Conservation (phyloP, 1,284 basidiomycete genomes). For the Microbotryum violaceum region DNA sequence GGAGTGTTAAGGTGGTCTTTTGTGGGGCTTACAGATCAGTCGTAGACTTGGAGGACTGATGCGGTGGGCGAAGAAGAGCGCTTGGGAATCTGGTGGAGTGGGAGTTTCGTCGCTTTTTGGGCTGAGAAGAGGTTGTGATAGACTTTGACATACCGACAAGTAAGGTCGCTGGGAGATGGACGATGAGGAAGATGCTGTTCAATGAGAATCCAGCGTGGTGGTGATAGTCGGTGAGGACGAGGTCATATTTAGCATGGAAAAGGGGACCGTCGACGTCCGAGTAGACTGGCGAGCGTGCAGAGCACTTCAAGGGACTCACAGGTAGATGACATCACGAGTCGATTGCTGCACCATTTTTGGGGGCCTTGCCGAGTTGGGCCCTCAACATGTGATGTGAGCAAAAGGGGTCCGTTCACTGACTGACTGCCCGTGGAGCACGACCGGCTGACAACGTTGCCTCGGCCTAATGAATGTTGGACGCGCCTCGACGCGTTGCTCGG, state of each 20-base stretch:
- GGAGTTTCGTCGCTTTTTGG: no score
- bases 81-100: constrained; percentile 51
- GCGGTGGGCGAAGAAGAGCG: constrained; percentile 52
- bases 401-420: neutral
- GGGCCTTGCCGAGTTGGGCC: neutral
- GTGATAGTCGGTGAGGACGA: neutral
- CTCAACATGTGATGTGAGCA: no score
- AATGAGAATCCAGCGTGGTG: neutral
- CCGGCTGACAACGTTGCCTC: neutral
- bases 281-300: no score
- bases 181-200: constrained; percentile 36
- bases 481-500: no score
- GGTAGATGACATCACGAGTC: constrained; percentile 19
- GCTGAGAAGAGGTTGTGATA: no score
- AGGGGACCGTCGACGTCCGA: no score
- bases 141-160: constrained; percentile 41
- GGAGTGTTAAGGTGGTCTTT: no score
- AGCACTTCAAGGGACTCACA: constrained; percentile 1
- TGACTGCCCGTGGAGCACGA: no score
- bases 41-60: constrained; percentile 36
- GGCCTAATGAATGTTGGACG: no score
- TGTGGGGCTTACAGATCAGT: constrained; percentile 5
- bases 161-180: constrained; percentile 58
- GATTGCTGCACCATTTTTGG: neutral
- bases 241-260: constrained; percentile 33